A percentile compares a stretch with the other conserved stretches of the same genome.
phyloP scores from a whole-genome alignment of 2,329 filamentous ascomycete genomes.

The Ceratocystis alfenasii region DNA sequence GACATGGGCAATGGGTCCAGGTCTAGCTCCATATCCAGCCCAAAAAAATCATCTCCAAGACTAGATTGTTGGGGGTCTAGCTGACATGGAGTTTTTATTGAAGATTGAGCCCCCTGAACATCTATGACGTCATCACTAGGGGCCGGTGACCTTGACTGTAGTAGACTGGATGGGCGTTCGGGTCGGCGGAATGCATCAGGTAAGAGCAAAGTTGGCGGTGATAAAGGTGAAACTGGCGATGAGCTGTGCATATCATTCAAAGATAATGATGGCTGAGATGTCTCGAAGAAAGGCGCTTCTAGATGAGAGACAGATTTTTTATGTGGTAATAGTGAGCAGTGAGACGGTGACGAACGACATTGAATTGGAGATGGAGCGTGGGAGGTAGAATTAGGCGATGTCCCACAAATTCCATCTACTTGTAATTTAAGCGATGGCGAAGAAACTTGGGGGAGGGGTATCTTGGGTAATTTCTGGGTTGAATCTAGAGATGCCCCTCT shows the following conservation, averaged over 20 bases:
- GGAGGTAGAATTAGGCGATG: not conserved
- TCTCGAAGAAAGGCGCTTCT: not conserved
- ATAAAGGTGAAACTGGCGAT: not conserved
- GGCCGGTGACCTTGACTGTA: not conserved
- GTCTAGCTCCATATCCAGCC: not conserved
- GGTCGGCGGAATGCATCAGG: conserved; percentile 1
- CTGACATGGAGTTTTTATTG: not conserved
- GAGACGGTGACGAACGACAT: not conserved
- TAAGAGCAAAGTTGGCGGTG: not conserved
- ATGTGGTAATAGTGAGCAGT: not conserved
- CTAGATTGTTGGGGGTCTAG: not conserved
- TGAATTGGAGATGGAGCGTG: no score
- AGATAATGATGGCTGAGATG: not conserved
- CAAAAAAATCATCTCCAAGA: not conserved
- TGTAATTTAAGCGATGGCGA: not conserved
- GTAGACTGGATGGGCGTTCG: not conserved
- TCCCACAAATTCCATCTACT: not conserved
- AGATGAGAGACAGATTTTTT: not conserved
- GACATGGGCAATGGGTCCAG: not conserved
- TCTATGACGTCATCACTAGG: not conserved
- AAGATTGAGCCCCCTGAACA: not conserved
- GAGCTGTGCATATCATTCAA: not conserved
- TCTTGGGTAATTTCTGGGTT: not conserved
- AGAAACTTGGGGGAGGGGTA: not conserved
- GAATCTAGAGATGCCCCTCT: not conserved